Evolutionary conservation across 192 early-diverging fungal species (phyloP).

Genomic region (Geosiphon pyriformis): DNA sequence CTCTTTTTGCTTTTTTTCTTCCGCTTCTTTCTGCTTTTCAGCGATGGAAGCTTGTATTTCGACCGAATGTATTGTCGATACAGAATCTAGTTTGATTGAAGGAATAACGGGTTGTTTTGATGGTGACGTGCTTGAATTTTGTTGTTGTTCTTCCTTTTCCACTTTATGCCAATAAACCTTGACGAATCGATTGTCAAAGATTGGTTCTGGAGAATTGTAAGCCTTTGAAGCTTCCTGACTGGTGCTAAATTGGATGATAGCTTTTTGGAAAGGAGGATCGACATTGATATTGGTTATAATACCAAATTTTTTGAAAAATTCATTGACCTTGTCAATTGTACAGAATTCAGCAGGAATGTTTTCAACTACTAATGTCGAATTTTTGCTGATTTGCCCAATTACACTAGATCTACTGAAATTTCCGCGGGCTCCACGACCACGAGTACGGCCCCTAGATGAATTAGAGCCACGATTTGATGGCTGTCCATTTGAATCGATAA

Average conservation of each 20-base stretch:
- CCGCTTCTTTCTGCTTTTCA: conserved; percentile 37
- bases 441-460: conserved; percentile 41
- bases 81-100: conserved; percentile 26
- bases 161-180: conserved; percentile 74
- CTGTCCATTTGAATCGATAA: conserved; percentile 23
- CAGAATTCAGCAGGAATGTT: conserved; percentile 69
- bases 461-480: conserved; percentile 18
- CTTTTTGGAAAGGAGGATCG: conserved; percentile 45
- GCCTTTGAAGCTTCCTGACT: conserved; percentile 62
- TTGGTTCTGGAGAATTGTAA: conserved; percentile 66
- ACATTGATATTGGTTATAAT: conserved; percentile 67
- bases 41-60: conserved; percentile 35
- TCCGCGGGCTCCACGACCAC: conserved; percentile 40
- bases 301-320: conserved; percentile 76
- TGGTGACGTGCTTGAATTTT: conserved; percentile 19
- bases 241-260: conserved; percentile 58
- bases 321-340: conserved; percentile 64
- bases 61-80: too few species aligned
- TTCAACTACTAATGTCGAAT: conserved; percentile 62
- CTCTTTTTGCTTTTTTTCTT: conserved; percentile 39
- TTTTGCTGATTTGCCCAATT: conserved; percentile 28
- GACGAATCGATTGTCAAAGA: conserved; percentile 84
- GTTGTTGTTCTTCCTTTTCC: conserved; percentile 31
- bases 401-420: conserved; percentile 31
- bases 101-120: conserved; percentile 27